phyloP scores from a whole-genome alignment of 176 grass and related monocot genomes.

The Secale cereale region DNA sequence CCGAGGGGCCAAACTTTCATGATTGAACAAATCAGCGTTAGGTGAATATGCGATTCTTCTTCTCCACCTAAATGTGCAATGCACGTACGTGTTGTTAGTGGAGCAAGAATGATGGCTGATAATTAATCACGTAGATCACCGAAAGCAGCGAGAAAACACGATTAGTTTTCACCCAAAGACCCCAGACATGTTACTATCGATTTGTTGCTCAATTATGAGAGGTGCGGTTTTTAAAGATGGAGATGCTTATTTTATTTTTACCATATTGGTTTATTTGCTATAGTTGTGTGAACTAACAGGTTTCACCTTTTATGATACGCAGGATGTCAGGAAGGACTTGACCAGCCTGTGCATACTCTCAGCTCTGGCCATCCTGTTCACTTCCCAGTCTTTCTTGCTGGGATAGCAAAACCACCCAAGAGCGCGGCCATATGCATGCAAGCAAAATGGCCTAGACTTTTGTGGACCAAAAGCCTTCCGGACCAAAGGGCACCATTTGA shows the following conservation, averaged over 20 bases:
- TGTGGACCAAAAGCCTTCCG: conserved; percentile 45
- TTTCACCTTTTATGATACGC: conserved; percentile 12
- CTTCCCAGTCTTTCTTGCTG: conserved; percentile 59
- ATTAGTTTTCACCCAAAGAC: neutral
- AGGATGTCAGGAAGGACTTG: conserved; percentile 54
- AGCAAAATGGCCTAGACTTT: conserved; percentile 38
- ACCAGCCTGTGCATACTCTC: conserved; percentile 33
- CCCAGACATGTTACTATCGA: neutral
- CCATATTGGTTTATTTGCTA: neutral
- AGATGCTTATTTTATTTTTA: neutral
- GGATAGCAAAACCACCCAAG: conserved; percentile 27
- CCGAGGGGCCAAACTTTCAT: conserved; percentile 34
- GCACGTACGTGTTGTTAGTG: conserved; percentile 28
- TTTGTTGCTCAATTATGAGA: neutral
- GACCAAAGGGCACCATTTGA: conserved; percentile 47
- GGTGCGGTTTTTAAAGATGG: neutral
- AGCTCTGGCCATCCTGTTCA: conserved; percentile 49
- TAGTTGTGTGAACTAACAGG: neutral
- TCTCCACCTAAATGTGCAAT: neutral
- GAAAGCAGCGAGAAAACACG: neutral
- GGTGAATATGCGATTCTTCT: conserved; percentile 48
- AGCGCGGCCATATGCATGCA: conserved; percentile 18
- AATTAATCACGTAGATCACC: conserved; percentile 26
- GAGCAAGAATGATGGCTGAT: conserved; percentile 29
- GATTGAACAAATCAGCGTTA: conserved; percentile 32